Conservation (phyloP, 1,284 basidiomycete genomes). For the Trichosporon faecale region DNA sequence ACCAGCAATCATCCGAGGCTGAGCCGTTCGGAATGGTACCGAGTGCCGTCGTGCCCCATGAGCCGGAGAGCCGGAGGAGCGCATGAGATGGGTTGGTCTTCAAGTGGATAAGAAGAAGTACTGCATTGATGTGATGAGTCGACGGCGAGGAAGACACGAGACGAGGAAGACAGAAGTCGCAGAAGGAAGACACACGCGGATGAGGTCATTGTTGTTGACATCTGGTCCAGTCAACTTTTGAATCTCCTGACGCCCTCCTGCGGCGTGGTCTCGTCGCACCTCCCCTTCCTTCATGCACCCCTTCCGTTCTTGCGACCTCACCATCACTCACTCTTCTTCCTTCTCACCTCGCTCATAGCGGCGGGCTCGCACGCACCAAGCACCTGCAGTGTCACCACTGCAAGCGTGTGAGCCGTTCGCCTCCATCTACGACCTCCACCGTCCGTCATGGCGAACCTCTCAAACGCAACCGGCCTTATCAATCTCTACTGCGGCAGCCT, state of each 20-base stretch:
- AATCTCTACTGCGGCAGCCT: constrained; percentile 20
- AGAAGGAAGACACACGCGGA: not conserved
- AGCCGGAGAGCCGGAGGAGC: too few species aligned
- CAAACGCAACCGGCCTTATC: constrained; percentile 14
- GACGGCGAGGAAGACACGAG: not conserved
- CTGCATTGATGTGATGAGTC: not conserved
- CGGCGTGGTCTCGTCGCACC: not conserved
- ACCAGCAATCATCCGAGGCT: not conserved
- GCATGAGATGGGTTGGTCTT: not conserved
- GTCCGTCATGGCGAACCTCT: constrained; percentile 1
- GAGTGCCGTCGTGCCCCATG: not conserved
- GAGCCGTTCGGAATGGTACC: not conserved
- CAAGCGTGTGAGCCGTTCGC: not conserved
- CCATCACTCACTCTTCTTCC: not conserved
- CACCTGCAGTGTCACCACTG: not conserved
- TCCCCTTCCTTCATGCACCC: not conserved
- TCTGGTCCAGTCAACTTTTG: constrained; percentile 2
- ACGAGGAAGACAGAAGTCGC: not conserved
- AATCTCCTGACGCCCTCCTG: not conserved
- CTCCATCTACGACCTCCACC: not conserved
- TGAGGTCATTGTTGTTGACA: constrained; percentile 3
- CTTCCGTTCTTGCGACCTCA: not conserved
- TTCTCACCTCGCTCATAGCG: not conserved
- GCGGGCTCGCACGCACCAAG: not conserved
- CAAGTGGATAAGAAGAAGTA: not conserved